A percentile compares a stretch with the other conserved stretches of the same genome.
Conservation (phyloP, 306 rosid species). For the Prunus mira region DNA sequence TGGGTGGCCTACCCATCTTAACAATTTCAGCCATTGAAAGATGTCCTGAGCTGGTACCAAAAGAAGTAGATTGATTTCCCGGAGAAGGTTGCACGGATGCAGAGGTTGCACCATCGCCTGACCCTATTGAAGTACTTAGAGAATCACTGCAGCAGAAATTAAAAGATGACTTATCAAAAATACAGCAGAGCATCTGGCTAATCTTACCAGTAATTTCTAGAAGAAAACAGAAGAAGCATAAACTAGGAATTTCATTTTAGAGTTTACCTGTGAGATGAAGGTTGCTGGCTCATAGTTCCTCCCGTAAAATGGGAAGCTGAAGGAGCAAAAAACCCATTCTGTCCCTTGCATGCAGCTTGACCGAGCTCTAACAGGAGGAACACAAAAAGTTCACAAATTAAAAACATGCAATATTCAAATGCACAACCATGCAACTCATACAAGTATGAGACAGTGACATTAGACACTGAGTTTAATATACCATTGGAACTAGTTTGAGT, state of each 20-base stretch:
- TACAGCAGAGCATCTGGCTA: neutral
- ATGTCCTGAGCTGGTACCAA: conserved; percentile 36
- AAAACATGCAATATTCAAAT: conserved; percentile 27
- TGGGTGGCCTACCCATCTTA: conserved; percentile 40
- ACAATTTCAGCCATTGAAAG: conserved; percentile 73
- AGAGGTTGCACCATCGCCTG: conserved; percentile 24
- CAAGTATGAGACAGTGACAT: conserved; percentile 26
- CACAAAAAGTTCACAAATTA: conserved; percentile 35
- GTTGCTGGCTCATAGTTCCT: conserved; percentile 23
- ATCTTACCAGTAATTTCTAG: neutral
- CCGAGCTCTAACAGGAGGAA: conserved; percentile 49
- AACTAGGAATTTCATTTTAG: neutral
- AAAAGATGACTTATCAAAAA: neutral
- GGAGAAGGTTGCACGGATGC: conserved; percentile 32
- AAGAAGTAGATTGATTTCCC: conserved; percentile 32
- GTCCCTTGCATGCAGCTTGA: conserved; percentile 38
- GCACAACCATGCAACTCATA: conserved; percentile 9
- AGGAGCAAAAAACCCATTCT: conserved; percentile 36
- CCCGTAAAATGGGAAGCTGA: conserved; percentile 24
- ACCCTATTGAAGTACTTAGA: conserved; percentile 29
- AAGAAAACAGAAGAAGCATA: conserved; percentile 11
- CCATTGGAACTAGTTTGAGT: conserved; percentile 37
- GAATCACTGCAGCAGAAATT: conserved; percentile 55
- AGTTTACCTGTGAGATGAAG: conserved; percentile 37
- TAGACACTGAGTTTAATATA: conserved; percentile 29